Evolutionary conservation across 352 stramenopile genomes (phyloP).

Genomic region (Globisporangium perplexum): DNA sequence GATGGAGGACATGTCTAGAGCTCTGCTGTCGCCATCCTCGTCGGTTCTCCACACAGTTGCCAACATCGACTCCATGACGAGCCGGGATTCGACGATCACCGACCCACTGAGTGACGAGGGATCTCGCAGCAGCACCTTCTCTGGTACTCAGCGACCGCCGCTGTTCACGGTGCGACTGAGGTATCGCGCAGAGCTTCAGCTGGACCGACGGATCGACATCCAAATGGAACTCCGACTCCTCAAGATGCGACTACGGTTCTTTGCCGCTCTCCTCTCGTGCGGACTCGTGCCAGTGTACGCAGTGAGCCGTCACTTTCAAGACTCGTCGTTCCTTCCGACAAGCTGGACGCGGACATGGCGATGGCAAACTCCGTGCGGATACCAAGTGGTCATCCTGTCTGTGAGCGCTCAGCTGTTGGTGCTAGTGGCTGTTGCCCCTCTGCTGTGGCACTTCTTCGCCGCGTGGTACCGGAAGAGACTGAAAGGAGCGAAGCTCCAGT

Average conservation of each 20-base stretch:
- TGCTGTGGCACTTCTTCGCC: conserved; percentile 25
- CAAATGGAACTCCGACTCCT: conserved; percentile 6
- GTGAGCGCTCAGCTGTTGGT: conserved; percentile 3
- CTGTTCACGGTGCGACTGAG: conserved; percentile 23
- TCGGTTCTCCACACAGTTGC: conserved; percentile 3
- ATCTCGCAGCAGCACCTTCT: background rate
- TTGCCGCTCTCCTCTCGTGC: conserved; percentile 4
- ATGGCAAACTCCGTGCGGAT: background rate
- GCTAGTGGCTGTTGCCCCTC: conserved; percentile 11
- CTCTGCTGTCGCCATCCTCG: conserved; percentile 17
- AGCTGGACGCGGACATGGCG: background rate
- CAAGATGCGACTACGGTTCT: conserved; percentile 11
- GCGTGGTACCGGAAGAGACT: conserved; percentile 11
- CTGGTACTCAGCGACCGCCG: conserved; percentile 3
- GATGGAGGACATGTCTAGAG: conserved; percentile 25
- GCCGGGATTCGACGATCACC: background rate
- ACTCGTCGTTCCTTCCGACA: background rate
- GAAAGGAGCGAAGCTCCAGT: conserved; percentile 29
- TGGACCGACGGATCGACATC: conserved; percentile 23
- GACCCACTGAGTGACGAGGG: background rate
- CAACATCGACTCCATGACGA: conserved; percentile 1
- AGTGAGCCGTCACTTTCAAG: background rate
- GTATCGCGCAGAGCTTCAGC: conserved; percentile 23
- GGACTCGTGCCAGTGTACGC: conserved; percentile 3
- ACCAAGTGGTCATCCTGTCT: conserved; percentile 3